Evolutionary conservation across 345 rosid species (phyloP).

Genomic region (Barbarea vulgaris): DNA sequence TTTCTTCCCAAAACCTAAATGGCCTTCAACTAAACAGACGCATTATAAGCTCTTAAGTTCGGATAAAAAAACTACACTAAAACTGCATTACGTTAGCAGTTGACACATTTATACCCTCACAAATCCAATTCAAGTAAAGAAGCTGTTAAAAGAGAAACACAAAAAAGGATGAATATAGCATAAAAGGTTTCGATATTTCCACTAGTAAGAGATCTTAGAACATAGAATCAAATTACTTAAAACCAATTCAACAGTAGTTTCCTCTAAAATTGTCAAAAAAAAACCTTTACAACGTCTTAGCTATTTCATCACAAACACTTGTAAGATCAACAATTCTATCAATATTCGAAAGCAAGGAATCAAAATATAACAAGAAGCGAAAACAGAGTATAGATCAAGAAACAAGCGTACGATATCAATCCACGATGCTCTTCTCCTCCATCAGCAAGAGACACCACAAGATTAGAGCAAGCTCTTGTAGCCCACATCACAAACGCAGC

Average conservation of each 20-base stretch:
- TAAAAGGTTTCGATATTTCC: neutral
- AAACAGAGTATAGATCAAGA: constrained; percentile 88
- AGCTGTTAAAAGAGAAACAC: neutral
- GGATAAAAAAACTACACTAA: neutral
- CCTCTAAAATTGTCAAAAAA: neutral
- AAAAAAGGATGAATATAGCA: neutral
- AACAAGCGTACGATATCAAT: constrained; percentile 85
- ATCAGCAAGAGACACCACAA: constrained; percentile 77
- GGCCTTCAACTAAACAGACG: neutral
- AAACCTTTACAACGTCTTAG: constrained; percentile 26
- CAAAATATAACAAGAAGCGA: constrained; percentile 91
- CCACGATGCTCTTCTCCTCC: constrained; percentile 95
- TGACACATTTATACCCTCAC: neutral
- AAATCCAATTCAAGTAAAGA: neutral
- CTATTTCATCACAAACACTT: constrained; percentile 10
- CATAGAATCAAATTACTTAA: neutral
- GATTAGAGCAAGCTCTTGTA: constrained; percentile 67
- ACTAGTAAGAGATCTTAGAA: neutral
- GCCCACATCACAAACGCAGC: constrained; percentile 82
- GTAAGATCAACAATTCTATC: neutral
- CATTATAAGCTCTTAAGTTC: neutral
- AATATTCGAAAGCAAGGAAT: constrained; percentile 3
- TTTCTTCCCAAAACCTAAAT: neutral
- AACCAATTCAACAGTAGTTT: constrained; percentile 6
- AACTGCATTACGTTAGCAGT: neutral